phyloP scores from a whole-genome alignment of 495 filamentous ascomycete species.

The Neurospora sp. region DNA sequence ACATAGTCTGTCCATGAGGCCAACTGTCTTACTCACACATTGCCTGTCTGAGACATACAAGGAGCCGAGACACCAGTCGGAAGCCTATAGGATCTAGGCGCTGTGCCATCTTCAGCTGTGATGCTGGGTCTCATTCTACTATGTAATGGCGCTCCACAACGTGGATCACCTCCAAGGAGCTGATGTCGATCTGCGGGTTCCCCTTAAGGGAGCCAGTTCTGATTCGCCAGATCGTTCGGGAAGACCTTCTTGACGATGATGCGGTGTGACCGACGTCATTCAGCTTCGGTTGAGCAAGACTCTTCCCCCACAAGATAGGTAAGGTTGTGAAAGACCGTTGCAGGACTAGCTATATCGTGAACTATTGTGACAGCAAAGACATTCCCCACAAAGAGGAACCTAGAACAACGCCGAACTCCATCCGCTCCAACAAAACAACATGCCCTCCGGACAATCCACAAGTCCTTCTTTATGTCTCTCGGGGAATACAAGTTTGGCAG shows the following conservation, averaged over 20 bases:
- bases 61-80: background rate
- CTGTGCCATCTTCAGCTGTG: background rate
- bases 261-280: background rate
- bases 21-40: background rate
- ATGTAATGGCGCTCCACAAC: background rate
- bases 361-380: background rate
- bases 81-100: background rate
- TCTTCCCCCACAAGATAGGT: background rate
- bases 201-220: background rate
- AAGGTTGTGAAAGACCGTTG: background rate
- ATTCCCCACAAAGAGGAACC: background rate
- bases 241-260: background rate
- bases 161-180: background rate
- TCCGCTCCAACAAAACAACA: background rate
- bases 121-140: background rate
- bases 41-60: background rate
- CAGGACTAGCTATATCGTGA: background rate
- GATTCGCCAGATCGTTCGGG: background rate
- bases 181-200: background rate
- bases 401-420: background rate
- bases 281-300: background rate
- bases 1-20: background rate
- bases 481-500: background rate
- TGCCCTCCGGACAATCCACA: background rate
- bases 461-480: background rate